Percentiles rank a stretch among this genome's conserved stretches.
Evolutionary conservation across 768 basidiomycete species (phyloP).

Genomic region (Amanita thiersii): DNA sequence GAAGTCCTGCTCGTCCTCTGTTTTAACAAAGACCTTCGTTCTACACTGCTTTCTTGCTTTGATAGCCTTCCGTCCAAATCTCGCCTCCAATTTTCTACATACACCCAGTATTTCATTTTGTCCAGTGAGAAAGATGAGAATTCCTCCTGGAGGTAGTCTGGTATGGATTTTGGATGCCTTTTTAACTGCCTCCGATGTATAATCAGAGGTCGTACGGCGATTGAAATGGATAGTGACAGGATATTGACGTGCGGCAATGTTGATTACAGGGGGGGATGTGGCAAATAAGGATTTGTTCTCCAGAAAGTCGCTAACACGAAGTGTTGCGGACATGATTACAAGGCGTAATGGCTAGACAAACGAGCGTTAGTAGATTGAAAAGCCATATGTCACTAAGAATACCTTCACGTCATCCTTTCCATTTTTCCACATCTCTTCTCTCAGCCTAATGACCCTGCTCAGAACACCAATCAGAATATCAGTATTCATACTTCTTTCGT

Average conservation of each 20-base stretch:
- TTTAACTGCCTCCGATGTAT: slow-evolving; percentile 83
- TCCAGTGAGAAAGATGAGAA: slow-evolving; percentile 91
- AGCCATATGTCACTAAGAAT: slow-evolving; percentile 7
- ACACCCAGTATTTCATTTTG: slow-evolving; percentile 91
- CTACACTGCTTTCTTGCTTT: slow-evolving; percentile 36
- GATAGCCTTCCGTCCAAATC: slow-evolving; percentile 62
- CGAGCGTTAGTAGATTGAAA: slow-evolving; percentile 7
- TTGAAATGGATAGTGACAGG: slow-evolving; percentile 95
- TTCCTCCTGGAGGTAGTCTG: slow-evolving; percentile 85
- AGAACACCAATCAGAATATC: slow-evolving; percentile 95
- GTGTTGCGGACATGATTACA: slow-evolving; percentile 98
- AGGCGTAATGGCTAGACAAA: slow-evolving; percentile 68
- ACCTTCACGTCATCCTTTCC: slow-evolving; percentile 69
- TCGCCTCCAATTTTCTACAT: slow-evolving; percentile 72
- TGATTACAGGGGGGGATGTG: slow-evolving; percentile 84
- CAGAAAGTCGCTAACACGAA: slow-evolving; percentile 88
- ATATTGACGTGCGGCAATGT: slow-evolving; percentile 84
- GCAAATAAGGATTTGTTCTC: slow-evolving; percentile 79
- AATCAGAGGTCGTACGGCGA: slow-evolving; percentile 78
- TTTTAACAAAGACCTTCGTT: slow-evolving; percentile 11
- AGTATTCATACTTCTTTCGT: slow-evolving; percentile 97
- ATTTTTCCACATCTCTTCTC: slow-evolving; percentile 86
- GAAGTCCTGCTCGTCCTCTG: background rate
- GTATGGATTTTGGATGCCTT: slow-evolving; percentile 91
- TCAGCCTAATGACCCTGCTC: slow-evolving; percentile 84